Conservation (phyloP, 768 basidiomycete species). For the Naganishia vaughanmartiniae region DNA sequence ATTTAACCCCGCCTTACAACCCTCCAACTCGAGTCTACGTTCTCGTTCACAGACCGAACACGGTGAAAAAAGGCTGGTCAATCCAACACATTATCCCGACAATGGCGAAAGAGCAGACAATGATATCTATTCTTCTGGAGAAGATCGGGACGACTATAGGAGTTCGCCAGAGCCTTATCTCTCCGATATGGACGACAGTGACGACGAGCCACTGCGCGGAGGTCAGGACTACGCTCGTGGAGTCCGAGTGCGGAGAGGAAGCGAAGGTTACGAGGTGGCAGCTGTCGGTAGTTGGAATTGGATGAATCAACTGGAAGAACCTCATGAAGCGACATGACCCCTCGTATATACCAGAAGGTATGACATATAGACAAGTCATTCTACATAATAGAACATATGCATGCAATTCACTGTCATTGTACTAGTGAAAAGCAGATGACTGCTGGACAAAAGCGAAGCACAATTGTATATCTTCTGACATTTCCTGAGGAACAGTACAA, state of each 20-base stretch:
- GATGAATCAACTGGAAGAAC: not conserved
- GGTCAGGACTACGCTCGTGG: not conserved
- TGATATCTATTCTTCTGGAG: slow-evolving; percentile 33
- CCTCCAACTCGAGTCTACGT: slow-evolving; percentile 57
- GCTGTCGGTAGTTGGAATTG: slow-evolving; percentile 27
- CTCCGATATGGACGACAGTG: slow-evolving; percentile 47
- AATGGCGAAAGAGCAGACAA: slow-evolving; percentile 2
- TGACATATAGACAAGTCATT: not conserved
- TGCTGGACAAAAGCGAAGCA: not conserved
- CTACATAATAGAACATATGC: too few species aligned
- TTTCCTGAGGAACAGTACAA: slow-evolving; percentile 8
- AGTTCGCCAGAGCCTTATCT: slow-evolving; percentile 47
- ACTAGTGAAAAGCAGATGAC: not conserved
- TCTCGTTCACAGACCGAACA: slow-evolving; percentile 30
- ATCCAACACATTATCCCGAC: not conserved
- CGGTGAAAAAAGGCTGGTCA: not conserved
- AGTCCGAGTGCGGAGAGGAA: slow-evolving; percentile 44
- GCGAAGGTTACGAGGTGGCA: slow-evolving; percentile 50
- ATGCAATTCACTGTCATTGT: not conserved
- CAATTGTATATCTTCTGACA: not conserved
- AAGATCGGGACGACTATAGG: slow-evolving; percentile 34
- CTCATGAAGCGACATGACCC: not conserved
- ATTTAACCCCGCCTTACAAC: slow-evolving; percentile 71
- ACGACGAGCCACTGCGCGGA: slow-evolving; percentile 9
- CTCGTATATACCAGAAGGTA: not conserved